Base-by-base conservation (phyloP, 441 rosid genomes). In the Gossypium lobatum region DNA sequence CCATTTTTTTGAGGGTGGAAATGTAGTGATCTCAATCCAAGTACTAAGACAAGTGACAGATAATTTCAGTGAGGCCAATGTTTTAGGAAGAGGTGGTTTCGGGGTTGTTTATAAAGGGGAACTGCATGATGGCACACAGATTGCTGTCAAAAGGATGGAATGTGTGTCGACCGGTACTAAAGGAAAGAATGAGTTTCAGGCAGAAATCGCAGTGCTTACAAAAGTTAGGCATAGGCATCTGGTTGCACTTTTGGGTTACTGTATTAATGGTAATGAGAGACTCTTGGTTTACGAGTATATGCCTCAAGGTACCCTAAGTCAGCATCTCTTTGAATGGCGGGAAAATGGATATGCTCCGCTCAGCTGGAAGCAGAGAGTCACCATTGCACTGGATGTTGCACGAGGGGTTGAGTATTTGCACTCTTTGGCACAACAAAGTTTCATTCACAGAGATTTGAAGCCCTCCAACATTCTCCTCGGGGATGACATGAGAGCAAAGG, bases 401-500 rank as follows among this genome's bases (percentile, higher is more conserved):
- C 54, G 96, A 69, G 98, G 97, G 55, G 93, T 94, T 2, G 98
- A 94, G 39, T 94, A 94, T 83, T 85, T 94, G 25, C 97, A 94
- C 80, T 84, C 93, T 71, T 80, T 94, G 79, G 97, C 97, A 57
- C 97, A 91, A 34, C 91, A 91, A 73, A 92, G 97, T 80, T 94
- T 92, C 77, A 94, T 94, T 73, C 98, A 94, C 72, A 80, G 98
- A 74, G 98, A 94, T 82, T 74, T 94, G 68, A 94, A 94, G 66
- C 92, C 98, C 3, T 85, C 97, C 4, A 94, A 94, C 75, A 92
- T 94, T 57, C 98, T 94, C 66, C 88, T 94, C 2, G 93, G 94
- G 7, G 92, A 92, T 80, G 98, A 92, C 83, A 86, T 94, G 97
- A 89, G 98, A 62, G 98, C 97, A 2, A 94, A 94, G 76, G 97